These are phyloP conservation scores for Cercospora beticola DNA, from an alignment of 2,329 filamentous ascomycete genomes.

Conservation along the genomic window DNA sequence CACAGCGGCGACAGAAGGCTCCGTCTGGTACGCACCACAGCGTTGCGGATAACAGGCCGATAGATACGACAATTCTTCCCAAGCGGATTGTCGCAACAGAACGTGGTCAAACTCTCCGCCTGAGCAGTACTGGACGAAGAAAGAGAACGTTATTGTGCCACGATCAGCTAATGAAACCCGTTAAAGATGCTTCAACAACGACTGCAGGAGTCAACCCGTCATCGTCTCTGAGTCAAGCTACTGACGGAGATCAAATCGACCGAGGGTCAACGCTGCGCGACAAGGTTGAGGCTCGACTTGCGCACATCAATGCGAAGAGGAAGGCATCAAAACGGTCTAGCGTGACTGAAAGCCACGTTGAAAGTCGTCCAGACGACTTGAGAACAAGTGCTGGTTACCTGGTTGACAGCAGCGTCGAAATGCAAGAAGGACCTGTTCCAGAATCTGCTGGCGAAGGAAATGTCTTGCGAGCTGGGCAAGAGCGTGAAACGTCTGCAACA, in stretches of 20 bases:
- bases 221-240: background rate
- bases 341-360: background rate
- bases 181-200: slow-evolving; percentile 11
- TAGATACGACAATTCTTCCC: background rate
- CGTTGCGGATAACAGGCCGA: background rate
- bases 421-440: slow-evolving; percentile 8
- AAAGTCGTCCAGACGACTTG: background rate
- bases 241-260: background rate
- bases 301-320: slow-evolving; percentile 32
- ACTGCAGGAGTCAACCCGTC: background rate
- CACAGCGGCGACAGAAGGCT: background rate
- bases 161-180: slow-evolving; percentile 31
- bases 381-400: background rate
- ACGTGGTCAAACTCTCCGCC: slow-evolving; percentile 37
- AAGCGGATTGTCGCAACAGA: slow-evolving; percentile 14
- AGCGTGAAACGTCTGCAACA: slow-evolving; percentile 17
- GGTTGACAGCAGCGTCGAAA: slow-evolving; percentile 8
- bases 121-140: slow-evolving; percentile 42
- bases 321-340: slow-evolving; percentile 8
- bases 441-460: background rate
- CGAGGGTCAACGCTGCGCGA: slow-evolving; percentile 26
- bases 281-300: slow-evolving; percentile 33
- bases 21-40: background rate
- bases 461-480: background rate
- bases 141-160: slow-evolving; percentile 46